Base-by-base conservation (phyloP, 371 early-diverging fungal species). In the Dinochytrium kinnereticum region DNA sequence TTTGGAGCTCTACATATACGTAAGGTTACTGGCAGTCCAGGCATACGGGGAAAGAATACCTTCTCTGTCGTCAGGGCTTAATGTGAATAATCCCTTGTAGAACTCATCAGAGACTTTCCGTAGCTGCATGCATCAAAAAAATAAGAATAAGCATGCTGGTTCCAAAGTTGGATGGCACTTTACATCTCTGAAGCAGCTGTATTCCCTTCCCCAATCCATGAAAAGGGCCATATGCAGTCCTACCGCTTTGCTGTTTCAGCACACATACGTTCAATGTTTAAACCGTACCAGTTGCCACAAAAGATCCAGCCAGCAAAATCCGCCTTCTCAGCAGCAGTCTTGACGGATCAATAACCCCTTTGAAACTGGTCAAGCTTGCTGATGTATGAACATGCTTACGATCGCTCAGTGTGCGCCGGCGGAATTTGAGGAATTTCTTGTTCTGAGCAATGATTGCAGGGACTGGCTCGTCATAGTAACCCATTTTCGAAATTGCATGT, bases 141-240 rank as follows among this genome's bases (percentile, higher is more conserved):
- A n/a, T n/a, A n/a, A n/a, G n/a, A n/a, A n/a, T n/a, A n/a, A n/a
- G n/a, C n/a, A n/a, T n/a, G n/a, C n/a, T n/a, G n/a, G n/a, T n/a
- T n/a, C n/a, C n/a, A n/a, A n/a, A n/a, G n/a, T n/a, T n/a, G n/a
- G n/a, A n/a, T n/a, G n/a, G n/a, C n/a, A n/a, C n/a, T n/a, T 67
- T 55, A 80, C 76, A 28, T 64, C 67, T 28, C 51, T 64, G 64
- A 80, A 80, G 70, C 70, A 71, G 66, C 78, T 73, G 26, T 76
- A 73, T 1, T 70, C 71, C 15, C 70, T 53, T 2, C 81, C 81
- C 77, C 77, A 81, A 68, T 81, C 77, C 38, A 70, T 66, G 24
- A 65, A 76, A 24, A 81, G 66, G 17, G 72, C 77, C 61, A 76
- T 68, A 49, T 73, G 77, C n/a, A 51, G 17, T 21, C 59, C 61